Evolutionary conservation across 495 filamentous ascomycete species (phyloP), one percentile per base, ranked within the genome.

Genomic region (Penicillium alfredii): DNA sequence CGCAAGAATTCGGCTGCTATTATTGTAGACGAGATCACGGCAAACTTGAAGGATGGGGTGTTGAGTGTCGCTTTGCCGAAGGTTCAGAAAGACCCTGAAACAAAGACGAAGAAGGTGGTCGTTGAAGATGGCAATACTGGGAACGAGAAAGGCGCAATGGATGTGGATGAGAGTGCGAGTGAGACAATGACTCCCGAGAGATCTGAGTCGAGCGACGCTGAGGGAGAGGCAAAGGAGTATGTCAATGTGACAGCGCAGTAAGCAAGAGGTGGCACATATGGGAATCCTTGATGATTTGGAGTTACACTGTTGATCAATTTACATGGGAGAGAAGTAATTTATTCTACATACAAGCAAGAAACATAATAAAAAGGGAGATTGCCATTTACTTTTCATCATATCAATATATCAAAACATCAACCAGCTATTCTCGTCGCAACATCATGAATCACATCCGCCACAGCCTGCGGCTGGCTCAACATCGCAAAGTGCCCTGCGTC

Each of bases 41-140:
- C 85, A 2, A 88, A 77, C 55, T 56, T 86, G 57, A 77, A 83
- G 46, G 76, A 84, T 58, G 78, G 86, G 44, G 61, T 87, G 15
- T 56, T 87, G 33, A 65, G 62, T 37, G 67, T 87, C n/a, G 73
- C 63, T 13, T 70, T 90, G 8, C 84, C 82, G 3, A 88, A 88
- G 66, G 55, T 61, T 10, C 76, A 81, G n/a, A 28, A 30, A 8
- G 38, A 58, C 20, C 20, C 41, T 3, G 43, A 59, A 30, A 18
- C 42, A 13, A 17, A 12, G 4, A 49, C 51, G 33, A 54, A 61
- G 39, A 55, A 50, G 39, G 38, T 53, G 33, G 28, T 44, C 7
- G 32, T 56, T 20, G 47, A 50, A 16, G 47, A 57, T 40, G 38
- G 33, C 10, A 29, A 47, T n/a, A 18, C 17, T 6, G 25, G 37